Evolutionary conservation across 306 rosid species (phyloP), one percentile per base, ranked within the genome.

Genomic region (Delonix regia): DNA sequence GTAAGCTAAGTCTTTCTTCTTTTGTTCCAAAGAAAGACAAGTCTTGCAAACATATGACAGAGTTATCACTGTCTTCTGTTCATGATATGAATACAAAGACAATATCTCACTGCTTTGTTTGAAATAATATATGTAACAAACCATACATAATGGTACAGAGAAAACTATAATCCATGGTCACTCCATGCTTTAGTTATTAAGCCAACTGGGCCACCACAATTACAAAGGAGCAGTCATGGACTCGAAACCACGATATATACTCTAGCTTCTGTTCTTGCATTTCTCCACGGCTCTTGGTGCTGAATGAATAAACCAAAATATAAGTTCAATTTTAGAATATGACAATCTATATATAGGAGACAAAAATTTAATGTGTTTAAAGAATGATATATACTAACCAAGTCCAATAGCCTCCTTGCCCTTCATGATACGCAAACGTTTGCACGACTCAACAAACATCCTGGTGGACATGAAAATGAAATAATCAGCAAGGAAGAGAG

Each of bases 401-500:
- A 94, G 92, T 73, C 93, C 95, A 86, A 90, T 87, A 39, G 98
- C 98, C 87, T 94, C 98, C 81, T 87, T 92, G 83, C 97, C 96
- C 85, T 90, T 94, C 97, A 90, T 94, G 78, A 94, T 94, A 61
- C 97, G 92, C 82, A 92, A 47, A 82, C 97, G 94, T 84, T 90
- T 94, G 94, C 98, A 94, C 59, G 98, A 90, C 69, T 89, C 97
- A 61, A 94, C 96, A 82, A 94, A 94, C 97, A 94, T 94, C 88
- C 97, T 94, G 81, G 42, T 80, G 64, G 19, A 70, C 62, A 44
- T 8, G 42, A 2, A 24, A 34, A 15, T 19, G 45, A 34, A 34
- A 33, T 34, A 63, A n/a, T 34, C 34, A 34, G 27, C 7, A 3
- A 16, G 9, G 39, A 15, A 30, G 2, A 28, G 41, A n/a, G n/a